Percentiles rank a stretch among this genome's conserved stretches.
Evolutionary conservation across 441 rosid genomes (phyloP).

Genomic region (Rhodomyrtus psidioides): DNA sequence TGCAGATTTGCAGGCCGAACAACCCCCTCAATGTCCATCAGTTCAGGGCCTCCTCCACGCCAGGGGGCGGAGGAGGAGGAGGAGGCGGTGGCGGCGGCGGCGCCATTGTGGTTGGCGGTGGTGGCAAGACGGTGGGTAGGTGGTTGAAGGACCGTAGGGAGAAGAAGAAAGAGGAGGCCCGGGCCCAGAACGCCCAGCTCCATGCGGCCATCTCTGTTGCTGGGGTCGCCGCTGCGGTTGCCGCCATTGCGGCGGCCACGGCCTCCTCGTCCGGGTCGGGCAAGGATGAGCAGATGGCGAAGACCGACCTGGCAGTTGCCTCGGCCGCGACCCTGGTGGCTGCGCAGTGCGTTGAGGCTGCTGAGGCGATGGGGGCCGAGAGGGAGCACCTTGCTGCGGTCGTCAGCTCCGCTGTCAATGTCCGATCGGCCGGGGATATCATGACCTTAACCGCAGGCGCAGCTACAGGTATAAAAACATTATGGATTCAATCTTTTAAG

Average conservation of each 20-base stretch:
- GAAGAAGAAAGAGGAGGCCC: conserved; percentile 80
- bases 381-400: conserved; percentile 71
- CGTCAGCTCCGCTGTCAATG: conserved; percentile 76
- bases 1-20: conserved; percentile 55
- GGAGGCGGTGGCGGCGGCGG: conserved; percentile 16
- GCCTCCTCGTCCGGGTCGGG: conserved; percentile 59
- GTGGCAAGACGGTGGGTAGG: conserved; percentile 70
- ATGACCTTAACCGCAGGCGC: conserved; percentile 88
- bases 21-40: conserved; percentile 18
- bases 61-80: conserved; percentile 14
- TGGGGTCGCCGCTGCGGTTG: conserved; percentile 82
- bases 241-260: conserved; percentile 81
- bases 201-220: conserved; percentile 84
- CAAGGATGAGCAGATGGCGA: conserved; percentile 76
- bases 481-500: neutral
- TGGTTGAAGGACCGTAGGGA: conserved; percentile 85
- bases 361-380: conserved; percentile 86
- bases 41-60: conserved; percentile 29
- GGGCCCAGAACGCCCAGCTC: conserved; percentile 89
- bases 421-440: conserved; percentile 73
- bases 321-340: conserved; percentile 89
- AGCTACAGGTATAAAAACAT: conserved; percentile 54
- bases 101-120: conserved; percentile 21
- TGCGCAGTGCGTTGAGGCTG: conserved; percentile 88
- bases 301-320: conserved; percentile 84